phyloP scores from a whole-genome alignment of 331 rosid species.

The Malus hybrid region DNA sequence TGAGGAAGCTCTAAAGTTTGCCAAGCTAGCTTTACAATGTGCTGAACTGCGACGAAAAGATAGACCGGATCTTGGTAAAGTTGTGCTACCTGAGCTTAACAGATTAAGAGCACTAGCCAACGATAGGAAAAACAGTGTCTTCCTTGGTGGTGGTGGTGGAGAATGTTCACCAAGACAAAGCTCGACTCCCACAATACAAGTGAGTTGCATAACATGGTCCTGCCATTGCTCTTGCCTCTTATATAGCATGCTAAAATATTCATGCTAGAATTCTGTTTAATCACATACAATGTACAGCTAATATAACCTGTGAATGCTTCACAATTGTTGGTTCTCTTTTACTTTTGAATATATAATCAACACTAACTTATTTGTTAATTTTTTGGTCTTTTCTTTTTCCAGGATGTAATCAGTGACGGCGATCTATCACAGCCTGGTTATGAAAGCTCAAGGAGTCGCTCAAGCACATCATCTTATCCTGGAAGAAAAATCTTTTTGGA shows the following conservation, averaged over 20 bases:
- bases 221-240: neutral
- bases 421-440: slow-evolving; percentile 10
- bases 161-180: slow-evolving; percentile 9
- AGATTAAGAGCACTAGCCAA: slow-evolving; percentile 51
- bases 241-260: neutral
- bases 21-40: slow-evolving; percentile 54
- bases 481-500: neutral
- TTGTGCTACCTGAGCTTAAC: slow-evolving; percentile 57
- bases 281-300: too few species aligned
- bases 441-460: slow-evolving; percentile 21
- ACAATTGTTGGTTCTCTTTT: neutral
- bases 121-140: slow-evolving; percentile 24
- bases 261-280: too few species aligned
- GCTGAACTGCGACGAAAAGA: slow-evolving; percentile 30
- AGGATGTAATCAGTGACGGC: slow-evolving; percentile 34
- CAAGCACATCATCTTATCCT: slow-evolving; percentile 26
- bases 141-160: slow-evolving; percentile 4
- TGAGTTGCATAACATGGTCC: slow-evolving; percentile 9
- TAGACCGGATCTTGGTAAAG: slow-evolving; percentile 55
- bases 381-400: neutral
- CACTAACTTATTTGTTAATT: neutral
- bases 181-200: slow-evolving; percentile 25
- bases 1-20: slow-evolving; percentile 49
- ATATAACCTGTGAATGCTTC: neutral
- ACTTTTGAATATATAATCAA: neutral